phyloP scores from a whole-genome alignment of 2,329 filamentous ascomycete species.

The Fusarium sp. region DNA sequence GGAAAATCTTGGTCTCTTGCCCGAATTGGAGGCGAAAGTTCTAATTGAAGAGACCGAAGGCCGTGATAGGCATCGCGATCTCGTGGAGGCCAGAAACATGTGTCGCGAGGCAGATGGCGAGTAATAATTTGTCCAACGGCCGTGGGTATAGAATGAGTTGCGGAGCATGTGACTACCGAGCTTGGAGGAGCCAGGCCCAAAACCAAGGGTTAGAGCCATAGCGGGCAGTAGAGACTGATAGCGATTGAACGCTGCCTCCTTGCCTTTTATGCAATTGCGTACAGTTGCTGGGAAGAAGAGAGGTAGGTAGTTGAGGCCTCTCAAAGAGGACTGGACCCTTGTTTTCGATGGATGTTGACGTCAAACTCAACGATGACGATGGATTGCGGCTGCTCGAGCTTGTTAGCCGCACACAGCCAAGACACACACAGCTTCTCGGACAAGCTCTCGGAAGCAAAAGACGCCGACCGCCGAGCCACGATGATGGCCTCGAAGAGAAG shows the following conservation, averaged over 20 bases:
- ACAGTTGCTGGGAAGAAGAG: not conserved
- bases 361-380: slow-evolving; percentile 40
- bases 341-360: slow-evolving; percentile 41
- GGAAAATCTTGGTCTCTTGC: slow-evolving; percentile 61
- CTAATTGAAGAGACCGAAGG: slow-evolving; percentile 42
- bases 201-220: slow-evolving; percentile 50
- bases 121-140: slow-evolving; percentile 45
- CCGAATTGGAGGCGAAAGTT: slow-evolving; percentile 51
- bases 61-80: slow-evolving; percentile 42
- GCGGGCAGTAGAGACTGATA: slow-evolving; percentile 29
- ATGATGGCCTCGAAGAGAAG: not conserved
- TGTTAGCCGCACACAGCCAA: slow-evolving; percentile 34
- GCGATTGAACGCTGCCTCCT: slow-evolving; percentile 27
- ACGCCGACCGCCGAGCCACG: slow-evolving; percentile 34
- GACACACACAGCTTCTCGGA: slow-evolving; percentile 30
- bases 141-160: slow-evolving; percentile 42
- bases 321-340: slow-evolving; percentile 9
- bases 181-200: slow-evolving; percentile 50
- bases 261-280: slow-evolving; percentile 16
- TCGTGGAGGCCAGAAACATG: slow-evolving; percentile 36
- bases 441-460: slow-evolving; percentile 34
- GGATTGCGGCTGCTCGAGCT: slow-evolving; percentile 36
- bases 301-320: slow-evolving; percentile 14
- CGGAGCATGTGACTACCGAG: slow-evolving; percentile 48
- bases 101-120: slow-evolving; percentile 35